phyloP scores from a whole-genome alignment of 805 yeast species.

The Saccharomyces mikatae region DNA sequence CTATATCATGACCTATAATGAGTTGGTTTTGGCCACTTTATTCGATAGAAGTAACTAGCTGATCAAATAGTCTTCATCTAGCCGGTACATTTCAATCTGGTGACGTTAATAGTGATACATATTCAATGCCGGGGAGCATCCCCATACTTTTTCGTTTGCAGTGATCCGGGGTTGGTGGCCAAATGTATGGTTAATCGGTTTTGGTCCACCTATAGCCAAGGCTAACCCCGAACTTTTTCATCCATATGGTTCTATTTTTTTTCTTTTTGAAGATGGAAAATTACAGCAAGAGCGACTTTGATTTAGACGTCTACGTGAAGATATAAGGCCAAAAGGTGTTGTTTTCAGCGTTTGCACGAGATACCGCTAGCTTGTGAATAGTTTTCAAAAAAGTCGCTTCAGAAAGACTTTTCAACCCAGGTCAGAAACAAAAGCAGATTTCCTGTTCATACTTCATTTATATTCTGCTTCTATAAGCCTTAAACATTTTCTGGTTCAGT shows the following conservation, averaged over 20 bases:
- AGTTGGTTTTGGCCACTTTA: neutral
- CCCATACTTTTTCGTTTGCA: neutral
- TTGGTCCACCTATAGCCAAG: neutral
- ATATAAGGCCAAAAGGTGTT: neutral
- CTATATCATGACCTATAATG: no score
- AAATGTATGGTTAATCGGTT: neutral
- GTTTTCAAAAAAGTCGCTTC: neutral
- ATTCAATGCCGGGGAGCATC: neutral
- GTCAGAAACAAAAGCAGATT: neutral
- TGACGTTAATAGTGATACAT: neutral
- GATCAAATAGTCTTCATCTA: neutral
- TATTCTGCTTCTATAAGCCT: neutral
- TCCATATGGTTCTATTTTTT: neutral
- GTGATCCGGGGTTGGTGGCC: neutral
- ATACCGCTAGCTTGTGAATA: neutral
- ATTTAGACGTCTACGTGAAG: neutral
- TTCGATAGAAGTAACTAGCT: neutral
- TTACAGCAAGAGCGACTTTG: neutral
- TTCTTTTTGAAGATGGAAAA: neutral
- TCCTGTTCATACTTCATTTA: neutral
- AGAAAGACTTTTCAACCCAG: neutral
- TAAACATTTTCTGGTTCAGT: neutral
- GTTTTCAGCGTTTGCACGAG: neutral
- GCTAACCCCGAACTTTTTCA: neutral
- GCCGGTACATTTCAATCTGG: neutral